Evolutionary conservation across 345 rosid species (phyloP), one percentile per base, ranked within the genome.

Genomic region (Linum trigynum): DNA sequence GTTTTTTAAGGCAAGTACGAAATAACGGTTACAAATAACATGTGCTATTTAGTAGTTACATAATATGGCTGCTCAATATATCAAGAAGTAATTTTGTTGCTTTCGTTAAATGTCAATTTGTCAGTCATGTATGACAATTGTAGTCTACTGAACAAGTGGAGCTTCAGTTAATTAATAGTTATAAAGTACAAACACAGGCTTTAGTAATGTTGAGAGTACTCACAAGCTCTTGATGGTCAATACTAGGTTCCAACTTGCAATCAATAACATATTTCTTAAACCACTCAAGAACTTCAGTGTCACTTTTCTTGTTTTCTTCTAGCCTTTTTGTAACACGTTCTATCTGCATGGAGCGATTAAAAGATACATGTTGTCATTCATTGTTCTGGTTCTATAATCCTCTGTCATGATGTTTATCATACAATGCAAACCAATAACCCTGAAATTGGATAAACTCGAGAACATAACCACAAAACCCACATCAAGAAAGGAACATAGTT

Each of bases 211-310:
- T 62, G 57, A 55, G 65, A 67, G 43, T 66, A 86, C 95, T 81
- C 83, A 90, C 97, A 42, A 94, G 84, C 72, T 88, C 95, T 71
- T 83, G 69, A 71, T 88, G 85, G 68, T 72, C 77, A 75, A 90
- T 85, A 76, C 88, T 77, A 65, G 95, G 83, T 53, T 90, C 99
- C 72, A 82, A 79, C 81, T 76, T 94, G 37, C 76, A 76, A 72
- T 81, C 85, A 75, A 94, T 76, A 67, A 94, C 96, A 76, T 85
- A 81, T 48, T 36, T 68, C 78, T 73, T 86, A 76, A 88, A 90
- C 97, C 95, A 94, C 68, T 77, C 76, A 72, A 88, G 86, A 76
- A 83, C 77, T 65, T 83, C 86, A 65, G 82, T 65, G 76, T 80
- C 72, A 45, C 42, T 66, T 61, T 74, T 82, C 62, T 82, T 83